Percentiles rank a stretch among this genome's conserved stretches.
These are phyloP conservation scores for Pyrenophora teres DNA, from an alignment of 2,329 filamentous ascomycete species.

Conservation along the genomic window DNA sequence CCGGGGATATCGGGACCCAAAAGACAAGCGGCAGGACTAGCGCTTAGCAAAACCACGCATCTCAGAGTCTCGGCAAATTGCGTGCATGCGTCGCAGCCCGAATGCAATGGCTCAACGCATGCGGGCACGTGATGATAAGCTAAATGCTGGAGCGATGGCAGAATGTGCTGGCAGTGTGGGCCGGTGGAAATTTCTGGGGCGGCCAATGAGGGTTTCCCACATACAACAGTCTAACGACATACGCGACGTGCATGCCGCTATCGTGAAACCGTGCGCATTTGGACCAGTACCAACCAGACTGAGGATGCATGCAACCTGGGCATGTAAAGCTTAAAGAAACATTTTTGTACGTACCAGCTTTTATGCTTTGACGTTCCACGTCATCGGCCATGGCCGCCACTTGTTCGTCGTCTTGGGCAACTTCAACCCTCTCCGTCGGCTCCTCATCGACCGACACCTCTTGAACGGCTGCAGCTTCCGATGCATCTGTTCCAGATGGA, in stretches of 20 bases:
- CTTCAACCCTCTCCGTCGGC: background rate
- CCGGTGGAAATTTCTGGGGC: slow-evolving; percentile 19
- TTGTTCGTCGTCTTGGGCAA: slow-evolving; percentile 6
- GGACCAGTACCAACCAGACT: slow-evolving; percentile 5
- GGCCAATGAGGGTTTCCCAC: slow-evolving; percentile 17
- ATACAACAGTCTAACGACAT: slow-evolving; percentile 21
- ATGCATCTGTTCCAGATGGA: slow-evolving; percentile 2
- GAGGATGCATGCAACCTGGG: slow-evolving; percentile 4
- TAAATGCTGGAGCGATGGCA: slow-evolving; percentile 20
- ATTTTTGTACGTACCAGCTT: slow-evolving; percentile 26
- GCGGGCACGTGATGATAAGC: slow-evolving; percentile 36
- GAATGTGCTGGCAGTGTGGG: slow-evolving; percentile 19
- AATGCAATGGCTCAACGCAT: slow-evolving; percentile 21
- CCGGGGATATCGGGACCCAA: slow-evolving; percentile 21
- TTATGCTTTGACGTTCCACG: slow-evolving; percentile 5
- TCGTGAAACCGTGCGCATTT: slow-evolving; percentile 12
- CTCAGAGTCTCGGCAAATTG: slow-evolving; percentile 31
- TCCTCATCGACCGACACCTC: slow-evolving; percentile 3
- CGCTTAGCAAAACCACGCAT: slow-evolving; percentile 27
- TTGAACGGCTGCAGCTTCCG: slow-evolving; percentile 3
- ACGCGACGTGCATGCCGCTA: slow-evolving; percentile 18
- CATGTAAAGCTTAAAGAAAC: slow-evolving; percentile 6
- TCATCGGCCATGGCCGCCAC: slow-evolving; percentile 7
- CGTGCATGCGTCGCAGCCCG: slow-evolving; percentile 37
- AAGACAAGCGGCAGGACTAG: slow-evolving; percentile 18